Conservation (phyloP, 805 yeast species). For the Ogataea kodamae region DNA sequence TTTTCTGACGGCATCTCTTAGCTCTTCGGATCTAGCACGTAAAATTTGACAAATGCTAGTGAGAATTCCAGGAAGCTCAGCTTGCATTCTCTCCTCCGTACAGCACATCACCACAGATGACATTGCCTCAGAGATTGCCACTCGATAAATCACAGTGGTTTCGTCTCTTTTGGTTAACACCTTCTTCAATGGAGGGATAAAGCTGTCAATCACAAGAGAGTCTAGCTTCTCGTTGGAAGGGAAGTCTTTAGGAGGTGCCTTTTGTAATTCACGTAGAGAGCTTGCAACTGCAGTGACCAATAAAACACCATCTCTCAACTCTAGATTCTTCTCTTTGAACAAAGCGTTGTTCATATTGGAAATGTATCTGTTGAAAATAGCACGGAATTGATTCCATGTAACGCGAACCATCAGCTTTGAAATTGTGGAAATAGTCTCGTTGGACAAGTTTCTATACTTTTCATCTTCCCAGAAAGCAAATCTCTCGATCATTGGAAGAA, state of each 20-base stretch:
- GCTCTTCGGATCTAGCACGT: conserved; percentile 78
- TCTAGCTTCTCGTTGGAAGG: conserved; percentile 39
- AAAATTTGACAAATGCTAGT: conserved; percentile 87
- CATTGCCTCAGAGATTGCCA: conserved; percentile 79
- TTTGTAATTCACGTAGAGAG: conserved; percentile 32
- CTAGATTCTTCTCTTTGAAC: conserved; percentile 33
- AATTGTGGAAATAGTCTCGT: conserved; percentile 63
- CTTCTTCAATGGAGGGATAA: conserved; percentile 60
- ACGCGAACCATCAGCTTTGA: conserved; percentile 54
- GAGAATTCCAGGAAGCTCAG: conserved; percentile 74
- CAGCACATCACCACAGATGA: conserved; percentile 64
- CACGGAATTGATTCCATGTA: conserved; percentile 77
- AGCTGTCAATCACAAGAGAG: conserved; percentile 48
- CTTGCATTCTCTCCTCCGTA: conserved; percentile 49
- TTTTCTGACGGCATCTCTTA: conserved; percentile 82
- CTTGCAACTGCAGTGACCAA: conserved; percentile 56
- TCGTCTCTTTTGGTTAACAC: conserved; percentile 65
- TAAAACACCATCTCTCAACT: conserved; percentile 53
- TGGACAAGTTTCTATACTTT: conserved; percentile 55
- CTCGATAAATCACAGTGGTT: conserved; percentile 69
- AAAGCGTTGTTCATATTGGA: conserved; percentile 22
- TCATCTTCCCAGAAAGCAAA: conserved; percentile 63
- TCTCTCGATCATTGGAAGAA: conserved; percentile 82
- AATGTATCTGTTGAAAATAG: conserved; percentile 67
- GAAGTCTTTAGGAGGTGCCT: conserved; percentile 32